Conservation (phyloP, 2,329 filamentous ascomycete genomes). For the Talaromyces sp. region DNA sequence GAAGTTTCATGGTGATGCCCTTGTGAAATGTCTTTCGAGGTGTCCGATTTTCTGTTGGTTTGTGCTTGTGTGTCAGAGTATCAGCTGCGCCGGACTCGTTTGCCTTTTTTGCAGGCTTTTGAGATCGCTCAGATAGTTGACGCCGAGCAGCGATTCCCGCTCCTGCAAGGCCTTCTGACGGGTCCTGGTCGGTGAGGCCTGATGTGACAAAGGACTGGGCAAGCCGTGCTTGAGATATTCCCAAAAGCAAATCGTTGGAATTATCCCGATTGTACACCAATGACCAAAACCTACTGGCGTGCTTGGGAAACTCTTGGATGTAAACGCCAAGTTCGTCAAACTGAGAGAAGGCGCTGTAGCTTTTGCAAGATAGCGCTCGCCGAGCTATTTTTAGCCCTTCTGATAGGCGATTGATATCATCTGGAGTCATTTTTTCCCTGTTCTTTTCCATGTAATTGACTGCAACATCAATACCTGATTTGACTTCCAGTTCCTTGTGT, state of each 20-base stretch:
- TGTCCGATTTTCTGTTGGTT: slow-evolving; percentile 18
- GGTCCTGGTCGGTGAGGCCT: slow-evolving; percentile 29
- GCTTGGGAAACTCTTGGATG: slow-evolving; percentile 60
- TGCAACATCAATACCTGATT: slow-evolving; percentile 60
- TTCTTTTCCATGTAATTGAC: slow-evolving; percentile 61
- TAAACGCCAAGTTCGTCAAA: slow-evolving; percentile 76
- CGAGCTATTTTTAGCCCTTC: slow-evolving; percentile 64
- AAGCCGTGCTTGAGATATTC: slow-evolving; percentile 51
- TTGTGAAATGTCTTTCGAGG: slow-evolving; percentile 27
- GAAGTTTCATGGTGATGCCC: slow-evolving; percentile 21
- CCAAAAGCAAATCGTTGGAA: slow-evolving; percentile 49
- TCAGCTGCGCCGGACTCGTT: slow-evolving; percentile 15
- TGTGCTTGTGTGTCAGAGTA: slow-evolving; percentile 18
- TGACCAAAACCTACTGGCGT: slow-evolving; percentile 61
- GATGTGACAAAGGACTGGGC: slow-evolving; percentile 51
- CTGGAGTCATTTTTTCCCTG: slow-evolving; percentile 51
- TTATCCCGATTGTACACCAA: slow-evolving; percentile 40
- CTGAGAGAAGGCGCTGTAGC: slow-evolving; percentile 62
- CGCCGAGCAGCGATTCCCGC: slow-evolving; percentile 34
- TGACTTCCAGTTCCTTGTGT: slow-evolving; percentile 60
- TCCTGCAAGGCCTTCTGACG: slow-evolving; percentile 35
- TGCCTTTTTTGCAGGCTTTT: slow-evolving; percentile 16
- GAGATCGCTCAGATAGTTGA: slow-evolving; percentile 19
- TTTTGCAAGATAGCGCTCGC: slow-evolving; percentile 52
- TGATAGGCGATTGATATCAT: slow-evolving; percentile 57